phyloP scores from a whole-genome alignment of 225 moss, liverwort and hornwort genomes.

The Neckera pumila region DNA sequence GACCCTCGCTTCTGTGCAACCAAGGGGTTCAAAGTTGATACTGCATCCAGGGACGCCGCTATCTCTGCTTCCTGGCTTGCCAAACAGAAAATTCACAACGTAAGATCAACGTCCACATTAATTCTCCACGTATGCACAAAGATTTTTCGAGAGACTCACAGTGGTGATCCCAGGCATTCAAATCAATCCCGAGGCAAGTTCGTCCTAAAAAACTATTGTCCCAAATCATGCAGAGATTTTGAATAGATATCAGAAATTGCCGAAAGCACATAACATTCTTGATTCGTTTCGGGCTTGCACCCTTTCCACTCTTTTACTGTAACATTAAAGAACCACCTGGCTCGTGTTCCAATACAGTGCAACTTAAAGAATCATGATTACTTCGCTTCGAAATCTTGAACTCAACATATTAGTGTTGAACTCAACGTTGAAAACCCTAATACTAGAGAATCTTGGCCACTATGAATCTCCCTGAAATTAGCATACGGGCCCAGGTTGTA shows the following conservation, averaged over 20 bases:
- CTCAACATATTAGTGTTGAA: neutral
- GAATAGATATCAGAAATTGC: neutral
- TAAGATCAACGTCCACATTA: neutral
- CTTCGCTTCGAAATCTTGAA: neutral
- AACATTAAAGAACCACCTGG: neutral
- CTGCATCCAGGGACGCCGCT: conserved; percentile 59
- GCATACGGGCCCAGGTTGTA: neutral
- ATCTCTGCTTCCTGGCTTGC: conserved; percentile 84
- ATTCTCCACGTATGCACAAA: neutral
- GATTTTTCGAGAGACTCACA: neutral
- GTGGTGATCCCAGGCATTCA: neutral
- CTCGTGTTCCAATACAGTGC: neutral
- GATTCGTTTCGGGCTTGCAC: neutral
- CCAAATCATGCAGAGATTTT: neutral
- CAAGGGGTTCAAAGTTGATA: conserved; percentile 60
- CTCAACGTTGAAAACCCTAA: neutral
- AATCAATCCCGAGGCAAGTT: neutral
- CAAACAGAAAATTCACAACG: neutral
- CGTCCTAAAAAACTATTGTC: neutral
- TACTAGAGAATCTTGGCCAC: neutral
- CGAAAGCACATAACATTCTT: neutral
- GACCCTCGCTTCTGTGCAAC: conserved; percentile 74
- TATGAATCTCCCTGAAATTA: neutral
- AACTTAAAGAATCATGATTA: neutral
- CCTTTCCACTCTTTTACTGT: neutral